These are phyloP conservation scores for Spiraea crenata DNA, from an alignment of 331 rosid genomes.

Conservation along the genomic window DNA sequence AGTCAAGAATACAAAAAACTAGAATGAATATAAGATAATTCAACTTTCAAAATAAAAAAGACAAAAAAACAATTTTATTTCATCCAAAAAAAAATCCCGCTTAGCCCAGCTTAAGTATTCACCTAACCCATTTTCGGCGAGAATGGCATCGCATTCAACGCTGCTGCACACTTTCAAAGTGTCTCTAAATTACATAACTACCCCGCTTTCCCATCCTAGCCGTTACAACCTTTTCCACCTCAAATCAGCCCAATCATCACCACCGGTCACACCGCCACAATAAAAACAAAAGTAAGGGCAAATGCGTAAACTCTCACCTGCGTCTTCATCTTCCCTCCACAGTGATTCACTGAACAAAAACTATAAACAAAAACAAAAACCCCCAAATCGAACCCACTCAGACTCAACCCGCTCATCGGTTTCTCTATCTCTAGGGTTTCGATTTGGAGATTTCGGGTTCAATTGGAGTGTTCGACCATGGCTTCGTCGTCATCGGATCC, in stretches of 20 bases:
- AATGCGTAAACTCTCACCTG: constrained; percentile 31
- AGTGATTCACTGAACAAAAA: constrained; percentile 14
- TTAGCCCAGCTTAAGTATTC: too few relatives aligned
- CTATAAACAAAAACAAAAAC: constrained; percentile 16
- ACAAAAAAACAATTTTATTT: too few relatives aligned
- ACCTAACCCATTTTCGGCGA: too few relatives aligned
- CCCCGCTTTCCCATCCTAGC: constrained; percentile 64
- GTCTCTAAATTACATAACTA: constrained; percentile 17
- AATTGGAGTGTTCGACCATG: constrained; percentile 35
- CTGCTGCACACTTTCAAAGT: constrained; percentile 35
- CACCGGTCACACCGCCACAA: constrained; percentile 14
- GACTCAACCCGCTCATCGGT: background rate
- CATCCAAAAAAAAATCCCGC: too few relatives aligned
- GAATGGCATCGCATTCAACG: background rate
- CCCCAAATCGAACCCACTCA: background rate
- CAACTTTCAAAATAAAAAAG: too few relatives aligned
- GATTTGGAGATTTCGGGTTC: constrained; percentile 27
- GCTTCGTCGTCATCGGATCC: constrained; percentile 95
- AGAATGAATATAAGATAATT: too few relatives aligned
- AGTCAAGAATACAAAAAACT: too few relatives aligned
- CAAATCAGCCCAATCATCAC: background rate
- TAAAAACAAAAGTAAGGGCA: constrained; percentile 30
- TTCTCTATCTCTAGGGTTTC: constrained; percentile 34
- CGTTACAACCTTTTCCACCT: constrained; percentile 45
- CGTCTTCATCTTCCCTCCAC: constrained; percentile 20